These are phyloP conservation scores for Malassezia obtusa DNA, from an alignment of 1,284 basidiomycete species.

Conservation along the genomic window DNA sequence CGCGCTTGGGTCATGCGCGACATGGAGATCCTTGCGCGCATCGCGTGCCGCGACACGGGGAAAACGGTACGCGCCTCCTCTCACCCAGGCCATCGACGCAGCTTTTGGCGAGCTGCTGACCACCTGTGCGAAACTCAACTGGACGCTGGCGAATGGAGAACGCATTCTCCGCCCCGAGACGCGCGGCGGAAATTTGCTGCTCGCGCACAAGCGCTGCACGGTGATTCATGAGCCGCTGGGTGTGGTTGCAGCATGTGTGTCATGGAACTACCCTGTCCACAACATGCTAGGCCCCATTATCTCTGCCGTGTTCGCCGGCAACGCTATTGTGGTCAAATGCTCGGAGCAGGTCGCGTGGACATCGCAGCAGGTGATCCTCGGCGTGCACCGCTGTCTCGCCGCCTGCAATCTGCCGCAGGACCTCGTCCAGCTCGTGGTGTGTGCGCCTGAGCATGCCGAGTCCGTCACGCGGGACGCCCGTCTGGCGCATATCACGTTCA, in stretches of 20 bases:
- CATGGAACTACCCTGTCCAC: conserved; percentile 67
- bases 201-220: conserved; percentile 68
- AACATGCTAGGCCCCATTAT: conserved; percentile 88
- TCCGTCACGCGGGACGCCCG: conserved; percentile 67
- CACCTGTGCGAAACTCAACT: conserved; percentile 36
- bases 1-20: conserved; percentile 82
- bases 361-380: conserved; percentile 55
- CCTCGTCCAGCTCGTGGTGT: conserved; percentile 56
- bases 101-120: conserved; percentile 48
- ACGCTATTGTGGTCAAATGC: conserved; percentile 81
- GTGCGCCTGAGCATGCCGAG: conserved; percentile 75
- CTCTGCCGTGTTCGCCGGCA: conserved; percentile 78
- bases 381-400: conserved; percentile 38
- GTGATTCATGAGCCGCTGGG: conserved; percentile 88
- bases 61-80: conserved; percentile 66
- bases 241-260: conserved; percentile 81
- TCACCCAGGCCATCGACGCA: conserved; percentile 51
- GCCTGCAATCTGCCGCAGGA: conserved; percentile 70
- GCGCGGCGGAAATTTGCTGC: conserved; percentile 58
- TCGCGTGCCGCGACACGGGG: conserved; percentile 88
- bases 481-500: conserved; percentile 68
- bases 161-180: conserved; percentile 23
- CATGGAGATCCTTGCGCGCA: conserved; percentile 69
- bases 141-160: conserved; percentile 35
- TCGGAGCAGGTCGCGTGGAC: conserved; percentile 42